Base-by-base conservation (phyloP, 495 filamentous ascomycete species). In the Polyplosphaeria fusca region DNA sequence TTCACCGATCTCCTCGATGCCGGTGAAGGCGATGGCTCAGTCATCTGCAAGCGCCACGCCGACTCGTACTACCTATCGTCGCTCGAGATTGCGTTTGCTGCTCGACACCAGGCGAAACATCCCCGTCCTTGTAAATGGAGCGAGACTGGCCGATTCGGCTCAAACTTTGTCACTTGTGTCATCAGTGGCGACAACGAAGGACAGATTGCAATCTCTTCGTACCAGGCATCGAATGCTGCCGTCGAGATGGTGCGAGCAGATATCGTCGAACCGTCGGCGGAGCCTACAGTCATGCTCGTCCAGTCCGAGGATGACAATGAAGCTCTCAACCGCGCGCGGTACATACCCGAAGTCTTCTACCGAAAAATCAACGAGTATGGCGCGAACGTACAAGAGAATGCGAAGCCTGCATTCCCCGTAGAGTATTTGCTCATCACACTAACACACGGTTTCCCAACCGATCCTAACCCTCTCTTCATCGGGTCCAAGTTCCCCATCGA, bases 291-390 rank as follows among this genome's bases (percentile, higher is more conserved):
- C 41, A 96, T 99, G 93, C 81, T 99, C 30, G 92, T 99, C 12
- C 89, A 89, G 53, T 86, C 86, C 24, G 93, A 96, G 68, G 89
- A 95, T 43, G 88, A 90, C 63, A 87, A 91, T 30, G 86, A 91
- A 48, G 82, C 57, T 78, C 52, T 75, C 72, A 24, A 74, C 71
- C 83, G 80, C 51, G 85, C 85, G 23, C 80, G 91, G 43, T 99
- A 99, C 66, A 95, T 97, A 38, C 93, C 94, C 2, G 93, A 99
- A 61, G 93, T 99, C 14, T 97, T 97, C 74, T 99, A 91, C 72
- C 84, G 93, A 42, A 81, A 84, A 51, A 91, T 96, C 66, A 97
- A 99, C 69, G 91, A 97, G 68, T 95, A 99, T 65, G 94, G 94
- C 5, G 87, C 85, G 49, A 95, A 87, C 65, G 93, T 97, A 1